Conservation (phyloP, 208 protist genomes). For the Trypanosoma melophagium region DNA sequence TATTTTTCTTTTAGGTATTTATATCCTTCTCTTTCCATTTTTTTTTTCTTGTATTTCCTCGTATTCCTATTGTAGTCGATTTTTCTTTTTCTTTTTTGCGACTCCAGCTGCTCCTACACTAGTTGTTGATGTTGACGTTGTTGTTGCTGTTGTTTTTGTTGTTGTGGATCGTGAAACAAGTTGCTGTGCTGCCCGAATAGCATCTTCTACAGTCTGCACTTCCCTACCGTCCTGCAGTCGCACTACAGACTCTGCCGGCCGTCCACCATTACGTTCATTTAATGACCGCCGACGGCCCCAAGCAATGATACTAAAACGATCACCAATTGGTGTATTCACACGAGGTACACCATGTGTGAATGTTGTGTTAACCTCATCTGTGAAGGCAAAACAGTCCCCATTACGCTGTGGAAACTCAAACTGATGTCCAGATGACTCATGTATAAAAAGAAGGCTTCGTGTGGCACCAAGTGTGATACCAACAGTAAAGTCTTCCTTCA, state of each 20-base stretch:
- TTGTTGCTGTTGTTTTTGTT: neutral
- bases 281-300: conserved; percentile 80
- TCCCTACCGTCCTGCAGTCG: conserved; percentile 23
- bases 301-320: conserved; percentile 90
- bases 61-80: conserved; percentile 66
- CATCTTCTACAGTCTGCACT: conserved; percentile 67
- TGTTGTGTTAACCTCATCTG: conserved; percentile 77
- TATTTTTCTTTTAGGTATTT: no score
- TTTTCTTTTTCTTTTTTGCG: conserved; percentile 66
- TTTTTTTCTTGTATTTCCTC: conserved; percentile 1
- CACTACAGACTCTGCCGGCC: conserved; percentile 11
- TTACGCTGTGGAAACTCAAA: conserved; percentile 91
- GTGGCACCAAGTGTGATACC: conserved; percentile 86
- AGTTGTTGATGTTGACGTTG: neutral
- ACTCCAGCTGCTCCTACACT: neutral
- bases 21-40: neutral
- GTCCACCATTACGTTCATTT: conserved; percentile 83
- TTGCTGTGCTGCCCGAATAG: conserved; percentile 55
- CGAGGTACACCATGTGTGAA: conserved; percentile 92
- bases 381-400: conserved; percentile 93
- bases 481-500: conserved; percentile 91
- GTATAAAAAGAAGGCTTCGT: conserved; percentile 86
- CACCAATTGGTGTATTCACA: conserved; percentile 51
- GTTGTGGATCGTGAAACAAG: conserved; percentile 44
- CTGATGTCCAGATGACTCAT: conserved; percentile 75